Percentiles rank a stretch among this genome's conserved stretches.
Conservation (phyloP, 2,329 filamentous ascomycete species). For the Sporothrix mexicana region DNA sequence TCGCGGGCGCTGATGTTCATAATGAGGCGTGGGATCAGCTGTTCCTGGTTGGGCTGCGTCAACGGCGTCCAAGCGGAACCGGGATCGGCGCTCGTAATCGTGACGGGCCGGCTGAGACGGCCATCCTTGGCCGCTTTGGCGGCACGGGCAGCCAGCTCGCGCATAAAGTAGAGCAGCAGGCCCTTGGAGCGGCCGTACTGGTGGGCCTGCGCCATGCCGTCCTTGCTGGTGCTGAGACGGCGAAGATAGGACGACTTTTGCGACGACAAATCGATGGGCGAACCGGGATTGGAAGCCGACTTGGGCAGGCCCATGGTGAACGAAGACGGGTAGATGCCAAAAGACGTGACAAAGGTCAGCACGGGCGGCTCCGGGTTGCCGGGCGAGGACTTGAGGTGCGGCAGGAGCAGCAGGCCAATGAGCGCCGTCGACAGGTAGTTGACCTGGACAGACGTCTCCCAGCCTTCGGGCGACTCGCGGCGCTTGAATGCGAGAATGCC, state of each 20-base stretch:
- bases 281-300: too few relatives aligned
- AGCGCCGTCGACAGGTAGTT: slow-evolving; percentile 48
- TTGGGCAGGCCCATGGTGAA: slow-evolving; percentile 46
- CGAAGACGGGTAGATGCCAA: slow-evolving; percentile 48
- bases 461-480: slow-evolving; percentile 48
- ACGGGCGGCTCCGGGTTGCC: slow-evolving; percentile 45
- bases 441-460: slow-evolving; percentile 49
- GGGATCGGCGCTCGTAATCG: slow-evolving; percentile 49
- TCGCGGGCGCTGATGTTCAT: slow-evolving; percentile 49
- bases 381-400: slow-evolving; percentile 40
- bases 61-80: slow-evolving; percentile 49
- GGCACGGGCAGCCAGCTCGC: slow-evolving; percentile 45
- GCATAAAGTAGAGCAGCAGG: slow-evolving; percentile 48
- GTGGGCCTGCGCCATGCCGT: slow-evolving; percentile 46
- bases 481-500: slow-evolving; percentile 48
- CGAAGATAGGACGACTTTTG: slow-evolving; percentile 44
- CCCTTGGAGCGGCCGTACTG: slow-evolving; percentile 49
- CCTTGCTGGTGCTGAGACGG: slow-evolving; percentile 47
- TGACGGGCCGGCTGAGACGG: slow-evolving; percentile 40
- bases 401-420: slow-evolving; percentile 45
- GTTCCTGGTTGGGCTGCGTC: slow-evolving; percentile 46
- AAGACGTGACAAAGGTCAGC: slow-evolving; percentile 48
- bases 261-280: slow-evolving; percentile 30
- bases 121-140: slow-evolving; percentile 35
- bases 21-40: slow-evolving; percentile 48